These are phyloP conservation scores for Aeminium ludgeri DNA, from an alignment of 495 filamentous ascomycete genomes.

Conservation along the genomic window DNA sequence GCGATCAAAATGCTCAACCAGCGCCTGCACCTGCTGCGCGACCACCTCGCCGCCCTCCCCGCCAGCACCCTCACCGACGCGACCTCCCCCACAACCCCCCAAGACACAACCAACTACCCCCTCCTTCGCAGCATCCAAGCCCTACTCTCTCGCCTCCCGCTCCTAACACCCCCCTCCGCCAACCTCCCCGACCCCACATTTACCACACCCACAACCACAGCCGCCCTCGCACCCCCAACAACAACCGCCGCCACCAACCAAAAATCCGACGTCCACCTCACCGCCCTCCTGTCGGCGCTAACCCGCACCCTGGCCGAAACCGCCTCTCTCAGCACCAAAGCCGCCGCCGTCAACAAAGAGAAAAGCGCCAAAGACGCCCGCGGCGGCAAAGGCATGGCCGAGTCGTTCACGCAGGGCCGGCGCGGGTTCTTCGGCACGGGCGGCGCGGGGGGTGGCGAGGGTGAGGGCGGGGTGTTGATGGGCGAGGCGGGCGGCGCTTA, in stretches of 20 bases:
- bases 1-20: constrained; percentile 81
- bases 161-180: constrained; percentile 29
- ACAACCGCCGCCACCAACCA: constrained; percentile 8
- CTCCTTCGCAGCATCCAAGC: constrained; percentile 42
- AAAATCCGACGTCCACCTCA: constrained; percentile 47
- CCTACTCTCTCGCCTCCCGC: constrained; percentile 36
- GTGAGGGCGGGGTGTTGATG: no score
- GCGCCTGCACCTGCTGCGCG: constrained; percentile 63
- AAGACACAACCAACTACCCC: constrained; percentile 26
- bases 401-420: no score
- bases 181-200: constrained; percentile 4
- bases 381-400: constrained; percentile 5
- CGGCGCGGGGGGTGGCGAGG: no score
- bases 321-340: constrained; percentile 56
- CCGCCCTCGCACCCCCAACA: constrained; percentile 8
- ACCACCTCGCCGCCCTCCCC: constrained; percentile 62
- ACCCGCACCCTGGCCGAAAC: constrained; percentile 49
- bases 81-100: constrained; percentile 13
- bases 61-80: constrained; percentile 37
- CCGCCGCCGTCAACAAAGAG: constrained; percentile 40
- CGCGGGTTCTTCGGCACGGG: no score
- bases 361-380: constrained; percentile 15
- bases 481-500: no score
- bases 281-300: constrained; percentile 51
- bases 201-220: constrained; percentile 4